Evolutionary conservation across 805 yeast species (phyloP).

Genomic region (Nadsonia fulvescens): DNA sequence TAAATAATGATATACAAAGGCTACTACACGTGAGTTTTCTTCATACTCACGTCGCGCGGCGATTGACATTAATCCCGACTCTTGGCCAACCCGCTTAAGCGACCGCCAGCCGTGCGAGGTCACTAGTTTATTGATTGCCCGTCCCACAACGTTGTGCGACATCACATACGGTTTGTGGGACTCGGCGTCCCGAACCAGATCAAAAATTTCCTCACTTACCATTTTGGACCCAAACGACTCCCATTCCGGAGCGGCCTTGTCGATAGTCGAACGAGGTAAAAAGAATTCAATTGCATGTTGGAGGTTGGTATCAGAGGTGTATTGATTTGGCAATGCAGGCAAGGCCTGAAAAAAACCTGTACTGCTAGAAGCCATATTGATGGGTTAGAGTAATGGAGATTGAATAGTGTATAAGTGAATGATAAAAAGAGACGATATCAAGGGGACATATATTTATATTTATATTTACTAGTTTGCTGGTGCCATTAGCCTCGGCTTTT

Average conservation of each 20-base stretch:
- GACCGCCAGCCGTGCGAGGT: slow-evolving; percentile 17
- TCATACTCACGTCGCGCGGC: slow-evolving; percentile 14
- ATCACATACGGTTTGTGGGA: slow-evolving; percentile 14
- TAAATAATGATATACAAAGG: slow-evolving; percentile 13
- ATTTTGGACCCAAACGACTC: slow-evolving; percentile 12
- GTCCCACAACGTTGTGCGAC: slow-evolving; percentile 16
- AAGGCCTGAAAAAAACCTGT: slow-evolving; percentile 14
- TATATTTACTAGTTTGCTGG: too few species aligned
- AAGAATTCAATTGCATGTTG: slow-evolving; percentile 10
- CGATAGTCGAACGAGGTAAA: slow-evolving; percentile 6
- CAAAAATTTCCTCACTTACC: slow-evolving; percentile 10
- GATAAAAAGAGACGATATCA: too few species aligned
- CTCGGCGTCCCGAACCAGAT: slow-evolving; percentile 16
- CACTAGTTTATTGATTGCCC: slow-evolving; percentile 11
- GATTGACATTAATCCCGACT: slow-evolving; percentile 14
- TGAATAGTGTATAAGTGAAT: too few species aligned
- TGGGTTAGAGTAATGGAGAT: slow-evolving; percentile 1
- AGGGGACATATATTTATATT: too few species aligned
- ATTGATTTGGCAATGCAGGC: slow-evolving; percentile 15
- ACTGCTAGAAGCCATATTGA: slow-evolving; percentile 11
- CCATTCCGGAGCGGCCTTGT: slow-evolving; percentile 9
- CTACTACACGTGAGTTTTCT: slow-evolving; percentile 12
- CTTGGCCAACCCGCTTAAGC: slow-evolving; percentile 11
- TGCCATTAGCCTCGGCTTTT: background rate
- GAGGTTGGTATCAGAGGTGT: slow-evolving; percentile 10